Evolutionary conservation across 306 rosid genomes (phyloP), one percentile per base, ranked within the genome.

Genomic region (Begonia peltatifolia): DNA sequence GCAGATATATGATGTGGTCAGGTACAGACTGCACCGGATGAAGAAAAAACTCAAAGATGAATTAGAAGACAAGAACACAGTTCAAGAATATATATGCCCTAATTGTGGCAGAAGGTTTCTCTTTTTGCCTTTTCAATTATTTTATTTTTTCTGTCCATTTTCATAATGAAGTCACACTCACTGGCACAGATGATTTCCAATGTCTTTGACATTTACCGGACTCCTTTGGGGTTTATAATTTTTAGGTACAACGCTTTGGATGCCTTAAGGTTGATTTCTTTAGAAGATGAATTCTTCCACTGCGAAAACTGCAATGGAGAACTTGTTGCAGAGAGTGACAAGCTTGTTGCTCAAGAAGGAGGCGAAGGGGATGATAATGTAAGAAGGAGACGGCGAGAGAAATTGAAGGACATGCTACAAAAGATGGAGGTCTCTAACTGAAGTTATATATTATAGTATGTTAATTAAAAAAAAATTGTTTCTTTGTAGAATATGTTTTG

Each of bases 21-120:
- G 95, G 82, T 89, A 89, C 77, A 78, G 97, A 74, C 59, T 89
- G 67, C 94, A 89, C 66, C 94, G 95, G 35, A 78, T 89, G 95
- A 85, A 76, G 73, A 84, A 89, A 71, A 89, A 85, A 82, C 62
- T 89, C 78, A 89, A 89, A 83, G 97, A 85, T 78, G 97, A 89
- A 69, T 68, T 89, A 72, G 97, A 89, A 71, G 84, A 89, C 87
- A 89, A 82, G 72, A 85, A 89, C 71, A 89, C 94, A 36, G 71
- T 89, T 76, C 95, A 85, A 62, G 87, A 85, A 66, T 89, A 89
- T 59, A 76, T 85, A 72, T 89, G 97, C 73, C 83, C 83, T 11
- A 85, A 64, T 69, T 89, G 95, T 69, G 70, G 72, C 53, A 89
- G 75, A 82, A 85, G 97, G 97, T 89, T 60, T 71, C 53, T 22